These are phyloP conservation scores for Hanseniaspora singularis DNA, from an alignment of 805 yeast genomes.

Conservation along the genomic window DNA sequence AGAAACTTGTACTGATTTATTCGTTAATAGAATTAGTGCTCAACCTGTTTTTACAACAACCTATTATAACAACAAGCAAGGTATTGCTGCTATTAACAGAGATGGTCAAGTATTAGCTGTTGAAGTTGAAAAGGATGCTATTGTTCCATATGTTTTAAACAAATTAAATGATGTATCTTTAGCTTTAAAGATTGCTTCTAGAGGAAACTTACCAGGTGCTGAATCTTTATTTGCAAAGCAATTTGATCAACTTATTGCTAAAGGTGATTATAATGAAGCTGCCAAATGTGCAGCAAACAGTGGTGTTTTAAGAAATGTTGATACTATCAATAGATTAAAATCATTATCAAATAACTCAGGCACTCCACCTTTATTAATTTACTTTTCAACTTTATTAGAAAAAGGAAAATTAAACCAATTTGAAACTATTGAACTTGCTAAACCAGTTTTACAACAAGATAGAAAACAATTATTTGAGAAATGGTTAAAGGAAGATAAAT, in stretches of 20 bases:
- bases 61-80: slow-evolving; percentile 56
- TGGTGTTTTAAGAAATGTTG: slow-evolving; percentile 83
- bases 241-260: slow-evolving; percentile 69
- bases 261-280: slow-evolving; percentile 82
- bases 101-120: slow-evolving; percentile 91
- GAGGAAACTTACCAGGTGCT: slow-evolving; percentile 97
- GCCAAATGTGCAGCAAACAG: slow-evolving; percentile 96
- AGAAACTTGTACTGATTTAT: slow-evolving; percentile 83
- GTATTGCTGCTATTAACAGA: slow-evolving; percentile 87
- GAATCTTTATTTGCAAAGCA: slow-evolving; percentile 84
- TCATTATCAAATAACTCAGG: slow-evolving; percentile 77
- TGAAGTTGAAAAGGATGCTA: slow-evolving; percentile 69
- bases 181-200: slow-evolving; percentile 78
- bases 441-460: slow-evolving; percentile 90
- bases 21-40: slow-evolving; percentile 90
- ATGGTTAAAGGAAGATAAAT: slow-evolving; percentile 90
- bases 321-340: slow-evolving; percentile 85
- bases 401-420: slow-evolving; percentile 83
- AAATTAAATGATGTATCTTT: slow-evolving; percentile 75
- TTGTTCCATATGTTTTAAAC: slow-evolving; percentile 79
- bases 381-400: slow-evolving; percentile 81
- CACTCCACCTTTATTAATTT: slow-evolving; percentile 85
- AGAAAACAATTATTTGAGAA: slow-evolving; percentile 87
- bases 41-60: slow-evolving; percentile 90
- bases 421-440: slow-evolving; percentile 89